Percentiles rank a stretch among this genome's conserved stretches.
These are phyloP conservation scores for Aspergillus nomiae DNA, from an alignment of 2,329 filamentous ascomycete genomes.

Conservation along the genomic window DNA sequence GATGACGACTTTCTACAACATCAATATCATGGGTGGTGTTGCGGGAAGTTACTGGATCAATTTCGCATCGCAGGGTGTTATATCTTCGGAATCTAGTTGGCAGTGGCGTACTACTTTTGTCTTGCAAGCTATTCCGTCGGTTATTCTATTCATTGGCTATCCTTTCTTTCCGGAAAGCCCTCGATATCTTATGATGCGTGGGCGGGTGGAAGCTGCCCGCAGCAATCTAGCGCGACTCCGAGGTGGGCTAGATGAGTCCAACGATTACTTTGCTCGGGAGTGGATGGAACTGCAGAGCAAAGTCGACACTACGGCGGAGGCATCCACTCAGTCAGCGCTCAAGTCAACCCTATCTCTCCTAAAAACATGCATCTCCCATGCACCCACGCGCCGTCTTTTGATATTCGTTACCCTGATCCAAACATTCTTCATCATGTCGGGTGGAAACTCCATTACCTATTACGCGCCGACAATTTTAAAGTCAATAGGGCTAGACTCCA, in stretches of 20 bases:
- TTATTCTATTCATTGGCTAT: too few species aligned
- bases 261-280: constrained; percentile 19
- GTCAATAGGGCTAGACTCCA: constrained; percentile 19
- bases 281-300: constrained; percentile 16
- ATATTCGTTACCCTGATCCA: constrained; percentile 30
- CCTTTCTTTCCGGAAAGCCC: too few species aligned
- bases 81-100: too few species aligned
- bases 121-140: too few species aligned
- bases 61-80: too few species aligned
- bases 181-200: too few species aligned
- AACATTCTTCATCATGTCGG: constrained; percentile 32
- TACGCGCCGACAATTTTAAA: constrained; percentile 24
- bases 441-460: constrained; percentile 28
- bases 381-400: constrained; percentile 27
- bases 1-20: too few species aligned
- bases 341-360: constrained; percentile 4
- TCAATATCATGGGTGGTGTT: too few species aligned
- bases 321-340: not conserved
- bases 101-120: too few species aligned
- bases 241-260: constrained; percentile 11
- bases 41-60: too few species aligned
- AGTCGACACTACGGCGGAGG: constrained; percentile 8
- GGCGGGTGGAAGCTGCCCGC: too few species aligned
- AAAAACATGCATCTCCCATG: constrained; percentile 9
- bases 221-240: too few species aligned